Evolutionary conservation across 768 basidiomycete genomes (phyloP).

Genomic region (Lentinula boryana): DNA sequence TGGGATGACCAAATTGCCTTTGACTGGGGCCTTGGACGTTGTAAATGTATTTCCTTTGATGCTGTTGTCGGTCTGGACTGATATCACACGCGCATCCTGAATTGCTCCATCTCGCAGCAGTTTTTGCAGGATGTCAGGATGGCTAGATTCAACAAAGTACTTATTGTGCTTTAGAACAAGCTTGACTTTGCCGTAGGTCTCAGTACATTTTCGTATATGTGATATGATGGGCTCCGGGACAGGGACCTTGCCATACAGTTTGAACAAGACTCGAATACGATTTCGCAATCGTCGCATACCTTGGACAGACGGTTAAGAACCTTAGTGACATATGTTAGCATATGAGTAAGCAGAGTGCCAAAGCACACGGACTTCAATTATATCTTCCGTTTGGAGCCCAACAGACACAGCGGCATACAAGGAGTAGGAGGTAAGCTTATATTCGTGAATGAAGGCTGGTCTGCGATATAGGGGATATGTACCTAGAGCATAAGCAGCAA

Average conservation of each 20-base stretch:
- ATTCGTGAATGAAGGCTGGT: conserved; percentile 98
- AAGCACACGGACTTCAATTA: conserved; percentile 78
- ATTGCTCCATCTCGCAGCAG: conserved; percentile 85
- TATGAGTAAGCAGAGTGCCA: conserved; percentile 16
- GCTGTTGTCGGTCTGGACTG: conserved; percentile 63
- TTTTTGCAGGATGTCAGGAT: conserved; percentile 87
- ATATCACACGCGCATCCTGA: conserved; percentile 73
- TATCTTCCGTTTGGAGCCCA: conserved; percentile 95
- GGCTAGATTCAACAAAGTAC: conserved; percentile 93
- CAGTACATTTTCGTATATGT: conserved; percentile 88
- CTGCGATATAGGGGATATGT: conserved; percentile 30
- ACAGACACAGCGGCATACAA: conserved; percentile 98
- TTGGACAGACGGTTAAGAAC: conserved; percentile 80
- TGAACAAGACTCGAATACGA: not conserved
- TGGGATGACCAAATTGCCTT: conserved; percentile 80
- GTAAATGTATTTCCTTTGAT: conserved; percentile 75
- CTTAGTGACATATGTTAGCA: conserved; percentile 33
- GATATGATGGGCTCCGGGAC: conserved; percentile 81
- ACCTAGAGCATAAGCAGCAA: conserved; percentile 11
- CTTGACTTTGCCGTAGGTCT: conserved; percentile 98
- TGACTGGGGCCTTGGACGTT: conserved; percentile 74
- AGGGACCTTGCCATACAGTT: conserved; percentile 60
- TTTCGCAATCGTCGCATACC: conserved; percentile 27
- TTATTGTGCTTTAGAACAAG: conserved; percentile 97
- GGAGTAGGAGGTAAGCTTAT: conserved; percentile 97